A percentile compares a stretch with the other conserved stretches of the same genome.
Evolutionary conservation across 2,329 filamentous ascomycete genomes (phyloP).

Genomic region (Magnaporthiopsis incrustans): DNA sequence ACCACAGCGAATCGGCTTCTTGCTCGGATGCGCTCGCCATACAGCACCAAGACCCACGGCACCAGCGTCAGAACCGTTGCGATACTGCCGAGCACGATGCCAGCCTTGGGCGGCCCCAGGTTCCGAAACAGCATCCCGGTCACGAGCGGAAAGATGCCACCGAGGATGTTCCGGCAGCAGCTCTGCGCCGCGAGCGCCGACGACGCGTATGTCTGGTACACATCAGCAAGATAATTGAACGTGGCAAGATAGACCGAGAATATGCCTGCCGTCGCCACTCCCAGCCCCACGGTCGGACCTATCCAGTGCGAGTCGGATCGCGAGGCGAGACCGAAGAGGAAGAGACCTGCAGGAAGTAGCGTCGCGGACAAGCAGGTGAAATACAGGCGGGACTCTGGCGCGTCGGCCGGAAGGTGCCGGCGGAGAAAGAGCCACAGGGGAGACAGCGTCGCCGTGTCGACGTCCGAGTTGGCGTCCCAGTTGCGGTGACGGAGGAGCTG

Average conservation of each 20-base stretch:
- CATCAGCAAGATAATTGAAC: slow-evolving; percentile 89
- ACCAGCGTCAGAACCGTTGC: slow-evolving; percentile 62
- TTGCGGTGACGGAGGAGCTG: slow-evolving; percentile 43
- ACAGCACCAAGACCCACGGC: slow-evolving; percentile 81
- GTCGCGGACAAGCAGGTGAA: slow-evolving; percentile 71
- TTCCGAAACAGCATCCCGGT: slow-evolving; percentile 65
- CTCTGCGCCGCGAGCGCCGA: slow-evolving; percentile 81
- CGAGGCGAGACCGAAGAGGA: slow-evolving; percentile 68
- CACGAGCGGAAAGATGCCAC: slow-evolving; percentile 72
- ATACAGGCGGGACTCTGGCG: slow-evolving; percentile 74
- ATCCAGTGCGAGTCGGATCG: slow-evolving; percentile 58
- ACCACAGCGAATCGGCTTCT: slow-evolving; percentile 69
- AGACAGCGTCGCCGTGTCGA: slow-evolving; percentile 14
- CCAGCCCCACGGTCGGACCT: slow-evolving; percentile 59
- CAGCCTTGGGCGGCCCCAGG: slow-evolving; percentile 63
- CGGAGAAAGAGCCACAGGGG: slow-evolving; percentile 38
- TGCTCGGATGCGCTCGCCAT: slow-evolving; percentile 65
- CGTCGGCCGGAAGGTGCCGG: slow-evolving; percentile 37
- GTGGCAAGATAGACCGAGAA: slow-evolving; percentile 80
- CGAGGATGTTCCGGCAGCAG: slow-evolving; percentile 78
- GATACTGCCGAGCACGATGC: slow-evolving; percentile 68
- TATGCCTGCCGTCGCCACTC: slow-evolving; percentile 74
- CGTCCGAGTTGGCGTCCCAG: slow-evolving; percentile 24
- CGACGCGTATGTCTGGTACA: slow-evolving; percentile 76
- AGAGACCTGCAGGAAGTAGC: slow-evolving; percentile 70